Conservation (phyloP, 805 yeast genomes). For the Candida oleophila region DNA sequence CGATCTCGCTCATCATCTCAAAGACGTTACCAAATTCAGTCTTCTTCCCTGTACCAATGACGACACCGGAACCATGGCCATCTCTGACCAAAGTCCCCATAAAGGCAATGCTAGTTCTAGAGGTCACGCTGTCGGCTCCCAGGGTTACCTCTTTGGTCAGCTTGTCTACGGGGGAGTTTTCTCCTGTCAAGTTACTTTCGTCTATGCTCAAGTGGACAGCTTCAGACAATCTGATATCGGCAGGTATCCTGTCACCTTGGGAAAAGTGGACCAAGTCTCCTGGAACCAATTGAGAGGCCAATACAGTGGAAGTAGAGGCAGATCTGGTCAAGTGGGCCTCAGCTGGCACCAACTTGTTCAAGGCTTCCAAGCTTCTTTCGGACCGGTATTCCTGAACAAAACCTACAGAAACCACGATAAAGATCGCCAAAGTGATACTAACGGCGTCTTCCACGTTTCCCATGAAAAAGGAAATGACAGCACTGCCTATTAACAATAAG, state of each 20-base stretch:
- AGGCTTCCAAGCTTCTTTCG: conserved; percentile 90
- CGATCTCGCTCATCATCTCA: conserved; percentile 92
- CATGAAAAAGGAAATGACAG: conserved; percentile 81
- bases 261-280: conserved; percentile 90
- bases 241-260: conserved; percentile 96
- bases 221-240: conserved; percentile 80
- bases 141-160: conserved; percentile 40
- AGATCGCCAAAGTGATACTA: conserved; percentile 87
- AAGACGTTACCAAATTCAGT: conserved; percentile 95
- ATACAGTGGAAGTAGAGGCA: conserved; percentile 72
- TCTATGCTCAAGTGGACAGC: conserved; percentile 82
- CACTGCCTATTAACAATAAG: conserved; percentile 84
- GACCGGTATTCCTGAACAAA: conserved; percentile 96
- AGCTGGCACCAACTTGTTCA: conserved; percentile 94
- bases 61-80: conserved; percentile 93
- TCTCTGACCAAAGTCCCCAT: conserved; percentile 98
- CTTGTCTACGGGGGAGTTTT: conserved; percentile 83
- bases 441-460: conserved; percentile 96
- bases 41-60: conserved; percentile 81
- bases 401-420: conserved; percentile 94
- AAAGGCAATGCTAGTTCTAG: conserved; percentile 77
- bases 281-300: conserved; percentile 88
- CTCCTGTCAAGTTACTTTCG: conserved; percentile 95
- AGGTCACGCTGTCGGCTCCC: conserved; percentile 41
- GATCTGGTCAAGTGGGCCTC: conserved; percentile 88